Percentiles rank a stretch among this genome's conserved stretches.
Evolutionary conservation across 331 rosid species (phyloP).

Genomic region (Ulmus americana): DNA sequence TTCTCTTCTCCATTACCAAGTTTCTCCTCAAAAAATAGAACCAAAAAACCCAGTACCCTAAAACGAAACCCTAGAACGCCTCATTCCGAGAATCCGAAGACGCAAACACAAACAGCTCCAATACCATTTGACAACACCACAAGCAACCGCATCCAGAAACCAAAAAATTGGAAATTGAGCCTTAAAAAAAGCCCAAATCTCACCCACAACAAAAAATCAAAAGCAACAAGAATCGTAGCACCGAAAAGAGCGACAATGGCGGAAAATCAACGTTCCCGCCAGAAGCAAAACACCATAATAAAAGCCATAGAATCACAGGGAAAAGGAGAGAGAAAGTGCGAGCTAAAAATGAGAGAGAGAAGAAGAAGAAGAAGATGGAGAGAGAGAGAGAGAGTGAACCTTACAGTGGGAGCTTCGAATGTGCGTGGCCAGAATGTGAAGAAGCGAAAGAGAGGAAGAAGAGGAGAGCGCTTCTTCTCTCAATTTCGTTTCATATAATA

Average conservation of each 20-base stretch:
- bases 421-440: background rate
- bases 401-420: background rate
- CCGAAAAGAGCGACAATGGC: slow-evolving; percentile 13
- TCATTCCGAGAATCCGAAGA: slow-evolving; percentile 24
- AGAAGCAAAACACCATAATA: slow-evolving; percentile 11
- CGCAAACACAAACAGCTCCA: background rate
- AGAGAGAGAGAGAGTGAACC: slow-evolving; percentile 4
- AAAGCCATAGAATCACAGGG: background rate
- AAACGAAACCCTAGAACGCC: slow-evolving; percentile 50
- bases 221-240: background rate
- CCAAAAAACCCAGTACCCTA: slow-evolving; percentile 15
- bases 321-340: background rate
- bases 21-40: background rate
- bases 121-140: too few relatives aligned
- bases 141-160: background rate
- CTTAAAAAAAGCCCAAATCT: background rate
- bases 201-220: slow-evolving; percentile 5
- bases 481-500: background rate
- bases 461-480: background rate
- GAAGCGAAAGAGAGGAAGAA: slow-evolving; percentile 5
- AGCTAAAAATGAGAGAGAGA: background rate
- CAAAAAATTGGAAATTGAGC: background rate
- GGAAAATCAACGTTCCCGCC: slow-evolving; percentile 52
- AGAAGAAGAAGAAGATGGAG: background rate
- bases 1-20: slow-evolving; percentile 3